These are phyloP conservation scores for Cucurbita pepo DNA, from an alignment of 306 rosid species.

Conservation along the genomic window DNA sequence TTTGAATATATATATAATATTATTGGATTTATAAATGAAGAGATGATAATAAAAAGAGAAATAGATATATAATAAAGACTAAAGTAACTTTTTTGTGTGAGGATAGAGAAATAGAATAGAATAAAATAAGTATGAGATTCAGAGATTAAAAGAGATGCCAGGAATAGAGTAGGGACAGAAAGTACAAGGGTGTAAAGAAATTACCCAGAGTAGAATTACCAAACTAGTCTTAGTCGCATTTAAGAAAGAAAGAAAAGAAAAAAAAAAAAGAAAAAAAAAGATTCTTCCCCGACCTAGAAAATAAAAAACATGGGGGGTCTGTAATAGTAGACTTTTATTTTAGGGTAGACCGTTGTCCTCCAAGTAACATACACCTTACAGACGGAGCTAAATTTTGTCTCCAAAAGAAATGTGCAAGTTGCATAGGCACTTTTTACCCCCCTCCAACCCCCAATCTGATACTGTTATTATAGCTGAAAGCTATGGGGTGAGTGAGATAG, in stretches of 20 bases:
- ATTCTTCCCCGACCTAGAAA: background rate
- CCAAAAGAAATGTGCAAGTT: background rate
- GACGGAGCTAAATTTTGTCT: background rate
- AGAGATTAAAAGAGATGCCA: background rate
- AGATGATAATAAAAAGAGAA: background rate
- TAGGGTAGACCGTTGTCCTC: background rate
- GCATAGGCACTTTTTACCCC: background rate
- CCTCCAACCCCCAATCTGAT: background rate
- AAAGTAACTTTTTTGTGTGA: background rate
- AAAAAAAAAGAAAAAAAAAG: background rate
- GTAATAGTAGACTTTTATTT: background rate
- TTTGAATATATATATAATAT: background rate
- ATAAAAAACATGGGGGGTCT: background rate
- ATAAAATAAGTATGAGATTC: background rate
- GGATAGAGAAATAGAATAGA: background rate
- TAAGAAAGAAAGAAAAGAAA: background rate
- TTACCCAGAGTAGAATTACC: background rate
- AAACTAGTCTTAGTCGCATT: background rate
- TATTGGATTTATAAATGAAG: background rate
- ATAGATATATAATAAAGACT: background rate
- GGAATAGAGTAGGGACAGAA: background rate
- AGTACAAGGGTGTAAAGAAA: background rate
- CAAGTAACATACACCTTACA: background rate
- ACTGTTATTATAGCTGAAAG: too few species aligned
- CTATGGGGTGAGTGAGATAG: background rate